Percentiles rank a stretch among this genome's conserved stretches.
Evolutionary conservation across 1,284 basidiomycete genomes (phyloP).

Genomic region (Naganishia liquefaciens): DNA sequence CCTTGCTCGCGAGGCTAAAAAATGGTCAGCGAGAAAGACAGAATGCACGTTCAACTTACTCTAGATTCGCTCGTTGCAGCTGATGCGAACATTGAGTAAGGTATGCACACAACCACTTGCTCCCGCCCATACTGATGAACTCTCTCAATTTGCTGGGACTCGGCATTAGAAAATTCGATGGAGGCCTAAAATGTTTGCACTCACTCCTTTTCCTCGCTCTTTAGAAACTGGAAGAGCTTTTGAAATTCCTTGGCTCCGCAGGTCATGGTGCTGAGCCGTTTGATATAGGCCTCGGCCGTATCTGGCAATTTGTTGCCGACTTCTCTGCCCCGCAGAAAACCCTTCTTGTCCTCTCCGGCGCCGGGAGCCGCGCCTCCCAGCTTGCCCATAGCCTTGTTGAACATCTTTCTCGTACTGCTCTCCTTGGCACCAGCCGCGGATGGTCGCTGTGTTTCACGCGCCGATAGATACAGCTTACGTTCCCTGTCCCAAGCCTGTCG

Average conservation of each 20-base stretch:
- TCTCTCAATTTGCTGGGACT: conserved; percentile 9
- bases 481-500: conserved; percentile 25
- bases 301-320: conserved; percentile 23
- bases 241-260: conserved; percentile 27
- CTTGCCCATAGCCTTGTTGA: conserved; percentile 17
- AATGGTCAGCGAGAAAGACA: not conserved
- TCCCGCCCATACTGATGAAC: conserved; percentile 23
- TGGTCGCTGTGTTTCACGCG: conserved; percentile 3
- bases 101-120: conserved; percentile 27
- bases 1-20: conserved; percentile 11
- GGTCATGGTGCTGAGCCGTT: conserved; percentile 23
- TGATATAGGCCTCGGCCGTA: conserved; percentile 24
- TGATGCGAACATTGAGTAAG: conserved; percentile 25
- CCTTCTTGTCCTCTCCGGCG: conserved; percentile 16
- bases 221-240: conserved; percentile 25
- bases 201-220: conserved; percentile 28
- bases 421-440: not conserved
- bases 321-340: conserved; percentile 13
- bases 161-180: not conserved
- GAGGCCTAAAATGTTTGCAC: not conserved
- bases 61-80: conserved; percentile 20
- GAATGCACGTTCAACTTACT: not conserved
- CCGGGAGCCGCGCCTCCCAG: conserved; percentile 7
- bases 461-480: conserved; percentile 12
- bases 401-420: conserved; percentile 26